Base-by-base conservation (phyloP, 345 rosid species). In the Firmiana major region DNA sequence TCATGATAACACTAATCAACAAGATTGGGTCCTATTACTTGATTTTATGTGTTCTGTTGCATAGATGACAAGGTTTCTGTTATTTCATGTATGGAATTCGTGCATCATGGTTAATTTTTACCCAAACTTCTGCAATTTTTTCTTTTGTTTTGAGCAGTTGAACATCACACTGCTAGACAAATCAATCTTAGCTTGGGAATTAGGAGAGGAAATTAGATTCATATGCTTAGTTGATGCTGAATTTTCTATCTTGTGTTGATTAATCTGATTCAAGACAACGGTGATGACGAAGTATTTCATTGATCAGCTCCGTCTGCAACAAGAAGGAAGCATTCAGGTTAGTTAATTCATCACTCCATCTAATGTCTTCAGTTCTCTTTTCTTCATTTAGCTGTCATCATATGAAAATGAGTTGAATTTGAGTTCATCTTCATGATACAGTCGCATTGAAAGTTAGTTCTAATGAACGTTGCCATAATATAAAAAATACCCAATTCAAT, bases 1-100 rank as follows among this genome's bases (percentile, higher is more conserved):
- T 74, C 43, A 63, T 34, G 77, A 63, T 60, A 17, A 62, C 45
- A 75, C 43, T 48, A 63, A 75, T 75, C 46, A 36, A 31, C 28
- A 31, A 71, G n/a, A 16, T 49, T 70, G 43, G 59, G 26, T 34
- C 8, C 55, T 64, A 36, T 26, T 46, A 48, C 38, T 45, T 46
- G 42, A 48, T 70, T 70, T 68, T 9, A 65, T 19, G 55, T 49
- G n/a, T 28, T 0, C 12, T 48, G 22, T 26, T 63, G 31, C 57
- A 45, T 26, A 48, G 9, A 68, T 67, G 55, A 46, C n/a, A 46
- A 46, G 55, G 1, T 48, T 48, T 24, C 45, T 28, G 19, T 53
- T 71, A 53, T 71, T 19, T 53, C 42, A 9, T 71, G 10, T 48
- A 70, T 26, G 59, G 38, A 28, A 21, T 66, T 42, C 42, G 42